Percentiles rank a stretch among this genome's conserved stretches.
Conservation (phyloP, 2,329 filamentous ascomycete species). For the Phyllosticta paracitricarpa region DNA sequence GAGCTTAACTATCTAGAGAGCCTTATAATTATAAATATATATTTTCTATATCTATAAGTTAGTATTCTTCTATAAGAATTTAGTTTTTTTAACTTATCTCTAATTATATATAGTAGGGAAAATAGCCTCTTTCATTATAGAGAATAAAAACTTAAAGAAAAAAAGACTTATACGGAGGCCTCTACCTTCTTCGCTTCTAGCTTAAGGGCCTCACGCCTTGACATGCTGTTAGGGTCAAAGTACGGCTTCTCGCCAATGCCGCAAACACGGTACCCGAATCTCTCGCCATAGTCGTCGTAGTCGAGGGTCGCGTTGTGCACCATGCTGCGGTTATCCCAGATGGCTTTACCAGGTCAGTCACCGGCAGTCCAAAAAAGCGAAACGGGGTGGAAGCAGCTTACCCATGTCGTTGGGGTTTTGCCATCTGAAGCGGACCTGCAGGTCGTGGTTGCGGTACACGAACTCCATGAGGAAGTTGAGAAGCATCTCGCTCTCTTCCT, state of each 20-base stretch:
- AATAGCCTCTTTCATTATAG: not conserved
- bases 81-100: no score
- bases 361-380: not conserved
- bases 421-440: conserved; percentile 46
- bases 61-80: no score
- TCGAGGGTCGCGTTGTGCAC: conserved; percentile 1
- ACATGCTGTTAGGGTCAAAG: conserved; percentile 7
- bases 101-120: not conserved
- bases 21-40: no score
- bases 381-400: not conserved
- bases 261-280: not conserved
- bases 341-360: not conserved
- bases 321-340: conserved; percentile 4
- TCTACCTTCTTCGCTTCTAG: not conserved
- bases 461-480: conserved; percentile 41
- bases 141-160: not conserved
- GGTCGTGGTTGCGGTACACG: conserved; percentile 46
- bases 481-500: conserved; percentile 17
- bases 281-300: conserved; percentile 1
- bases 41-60: no score
- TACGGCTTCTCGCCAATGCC: conserved; percentile 4
- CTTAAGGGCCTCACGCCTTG: not conserved
- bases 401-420: conserved; percentile 13
- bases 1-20: no score
- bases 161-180: not conserved